Base-by-base conservation (phyloP, 441 rosid species). In the Erysimum pusillum region DNA sequence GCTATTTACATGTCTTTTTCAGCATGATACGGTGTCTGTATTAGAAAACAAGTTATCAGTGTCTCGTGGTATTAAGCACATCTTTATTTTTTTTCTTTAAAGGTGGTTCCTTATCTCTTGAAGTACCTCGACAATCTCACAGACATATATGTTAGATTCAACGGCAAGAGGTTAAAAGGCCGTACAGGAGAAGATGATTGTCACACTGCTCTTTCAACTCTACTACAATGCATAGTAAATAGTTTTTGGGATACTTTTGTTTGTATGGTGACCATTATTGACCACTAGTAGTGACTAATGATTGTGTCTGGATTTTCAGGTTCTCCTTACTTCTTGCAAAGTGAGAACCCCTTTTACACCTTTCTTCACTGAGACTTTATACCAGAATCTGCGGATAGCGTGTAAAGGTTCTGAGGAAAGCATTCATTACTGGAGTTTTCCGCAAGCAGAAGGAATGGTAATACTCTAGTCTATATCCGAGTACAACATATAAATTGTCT, bases 331-430 rank as follows among this genome's bases (percentile, higher is more conserved):
- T 71, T 88, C 98, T 32, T 94, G 98, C 78, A 91, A 92, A 85
- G 99, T 92, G 80, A 96, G 94, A 98, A 86, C 98, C 56, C 93
- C 98, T 66, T 91, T 96, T 80, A 96, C 99, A 31, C 98, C 99
- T 4, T 96, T 96, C 87, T 96, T 94, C 76, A 91, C 99, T 1
- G 99, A 97, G 81, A 89, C 86, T 61, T 89, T 97, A 48, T 97
- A 94, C 81, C 99, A 94, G 80, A 97, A 97, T 83, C 73, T 97
- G 91, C 85, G 97, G 59, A 97, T 89, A 88, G 97, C 82, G 46
- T 74, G 81, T 73, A 46, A 79, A 67, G 87, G 87, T 58, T 86
- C 92, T 14, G 97, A 92, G 81, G 97, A 96, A 83, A 92, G 97
- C 77, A 87, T 94, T 76, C 98, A 96, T 75, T 96, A 80, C 64